Evolutionary conservation across 1,139 yeast species (phyloP).

Genomic region (Citeromyces siamensis): DNA sequence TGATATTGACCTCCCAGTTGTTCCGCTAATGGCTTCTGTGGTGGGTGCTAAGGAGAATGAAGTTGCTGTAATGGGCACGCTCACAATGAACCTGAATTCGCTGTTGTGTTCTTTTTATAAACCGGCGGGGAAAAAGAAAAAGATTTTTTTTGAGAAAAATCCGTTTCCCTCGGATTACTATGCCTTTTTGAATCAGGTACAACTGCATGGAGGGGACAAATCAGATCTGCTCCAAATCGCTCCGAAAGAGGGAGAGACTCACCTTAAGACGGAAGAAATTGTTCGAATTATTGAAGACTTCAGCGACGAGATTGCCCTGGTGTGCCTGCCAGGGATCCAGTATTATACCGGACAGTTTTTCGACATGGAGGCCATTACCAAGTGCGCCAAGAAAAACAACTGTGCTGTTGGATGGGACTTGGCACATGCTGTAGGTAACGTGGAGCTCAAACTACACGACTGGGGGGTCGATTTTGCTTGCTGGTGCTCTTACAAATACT

Average conservation of each 20-base stretch:
- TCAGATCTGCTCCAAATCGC: slow-evolving; percentile 51
- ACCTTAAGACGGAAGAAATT: slow-evolving; percentile 53
- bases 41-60: slow-evolving; percentile 68
- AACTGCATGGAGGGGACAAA: slow-evolving; percentile 41
- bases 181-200: slow-evolving; percentile 67
- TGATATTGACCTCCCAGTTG: slow-evolving; percentile 66
- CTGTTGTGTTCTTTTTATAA: slow-evolving; percentile 62
- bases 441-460: slow-evolving; percentile 60
- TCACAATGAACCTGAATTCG: slow-evolving; percentile 73
- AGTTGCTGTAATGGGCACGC: slow-evolving; percentile 80
- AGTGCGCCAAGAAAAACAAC: slow-evolving; percentile 36
- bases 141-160: slow-evolving; percentile 72
- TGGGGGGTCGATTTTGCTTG: slow-evolving; percentile 92
- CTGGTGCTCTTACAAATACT: slow-evolving; percentile 88
- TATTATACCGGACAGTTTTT: slow-evolving; percentile 87
- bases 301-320: slow-evolving; percentile 56
- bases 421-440: slow-evolving; percentile 92
- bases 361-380: slow-evolving; percentile 58
- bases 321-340: slow-evolving; percentile 81
- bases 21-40: slow-evolving; percentile 54
- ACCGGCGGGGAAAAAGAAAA: slow-evolving; percentile 45
- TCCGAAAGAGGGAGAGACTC: slow-evolving; percentile 43
- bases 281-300: slow-evolving; percentile 39
- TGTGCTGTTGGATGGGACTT: slow-evolving; percentile 87
- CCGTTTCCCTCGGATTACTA: slow-evolving; percentile 92